Conservation (phyloP, 2,329 filamentous ascomycete genomes). For the Pseudofabraea citricarpa region DNA sequence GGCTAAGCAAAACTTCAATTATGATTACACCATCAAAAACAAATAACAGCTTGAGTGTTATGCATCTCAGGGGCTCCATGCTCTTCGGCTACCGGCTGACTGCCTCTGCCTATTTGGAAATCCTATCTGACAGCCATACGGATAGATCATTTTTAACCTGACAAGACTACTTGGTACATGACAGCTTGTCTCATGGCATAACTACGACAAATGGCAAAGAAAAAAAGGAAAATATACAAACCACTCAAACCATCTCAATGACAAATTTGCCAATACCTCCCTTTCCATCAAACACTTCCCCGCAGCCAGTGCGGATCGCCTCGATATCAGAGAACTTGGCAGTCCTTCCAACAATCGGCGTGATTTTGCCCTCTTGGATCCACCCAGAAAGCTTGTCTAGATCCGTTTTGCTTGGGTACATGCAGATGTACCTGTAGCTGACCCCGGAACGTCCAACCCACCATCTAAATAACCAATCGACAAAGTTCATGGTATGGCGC, state of each 20-base stretch:
- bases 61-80: no score
- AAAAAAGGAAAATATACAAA: no score
- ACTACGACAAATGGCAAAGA: no score
- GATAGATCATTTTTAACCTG: no score
- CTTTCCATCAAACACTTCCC: slow-evolving; percentile 31
- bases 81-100: no score
- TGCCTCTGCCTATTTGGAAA: no score
- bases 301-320: slow-evolving; percentile 31
- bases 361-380: slow-evolving; percentile 28
- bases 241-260: slow-evolving; percentile 24
- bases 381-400: slow-evolving; percentile 25
- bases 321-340: slow-evolving; percentile 31
- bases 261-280: slow-evolving; percentile 38
- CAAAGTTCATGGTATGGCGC: slow-evolving; percentile 24
- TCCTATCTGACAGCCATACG: no score
- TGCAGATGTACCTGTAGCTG: slow-evolving; percentile 32
- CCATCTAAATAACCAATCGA: slow-evolving; percentile 26
- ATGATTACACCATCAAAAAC: no score
- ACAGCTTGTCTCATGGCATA: no score
- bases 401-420: slow-evolving; percentile 28
- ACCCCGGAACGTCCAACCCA: slow-evolving; percentile 31
- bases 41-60: no score
- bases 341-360: slow-evolving; percentile 29
- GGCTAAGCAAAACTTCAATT: no score
- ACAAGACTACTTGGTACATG: no score